A percentile compares a stretch with the other conserved stretches of the same genome.
Conservation (phyloP, 441 rosid genomes). For the Populus hybrid region DNA sequence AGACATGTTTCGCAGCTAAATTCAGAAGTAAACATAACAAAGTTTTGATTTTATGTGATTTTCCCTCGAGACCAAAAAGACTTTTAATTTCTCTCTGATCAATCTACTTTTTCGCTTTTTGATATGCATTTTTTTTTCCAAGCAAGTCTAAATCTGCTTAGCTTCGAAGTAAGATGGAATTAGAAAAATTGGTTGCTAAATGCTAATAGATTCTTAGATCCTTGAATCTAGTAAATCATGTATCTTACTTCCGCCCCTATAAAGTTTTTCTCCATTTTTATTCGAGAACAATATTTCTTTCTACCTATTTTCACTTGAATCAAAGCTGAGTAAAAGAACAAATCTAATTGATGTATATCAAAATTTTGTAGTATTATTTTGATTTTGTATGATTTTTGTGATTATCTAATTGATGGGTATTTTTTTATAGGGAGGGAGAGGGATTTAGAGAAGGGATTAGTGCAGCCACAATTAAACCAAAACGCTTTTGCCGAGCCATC, state of each 20-base stretch:
- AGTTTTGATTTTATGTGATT: constrained; percentile 1
- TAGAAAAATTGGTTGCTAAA: background rate
- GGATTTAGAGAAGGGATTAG: constrained; percentile 67
- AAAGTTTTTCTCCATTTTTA: background rate
- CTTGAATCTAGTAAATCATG: background rate
- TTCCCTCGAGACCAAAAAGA: background rate
- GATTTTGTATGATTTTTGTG: background rate
- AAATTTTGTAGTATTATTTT: background rate
- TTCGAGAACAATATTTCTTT: background rate
- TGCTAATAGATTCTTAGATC: background rate
- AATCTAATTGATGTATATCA: too few relatives aligned
- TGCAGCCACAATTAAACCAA: constrained; percentile 33
- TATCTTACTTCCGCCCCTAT: background rate
- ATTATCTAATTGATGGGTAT: constrained; percentile 8
- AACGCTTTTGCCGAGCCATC: constrained; percentile 46
- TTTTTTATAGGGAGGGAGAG: constrained; percentile 44
- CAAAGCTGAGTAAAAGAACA: background rate
- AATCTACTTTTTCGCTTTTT: background rate
- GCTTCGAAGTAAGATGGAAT: background rate
- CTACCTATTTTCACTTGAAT: background rate
- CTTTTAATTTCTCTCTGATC: background rate
- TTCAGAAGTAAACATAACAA: background rate
- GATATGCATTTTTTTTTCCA: background rate
- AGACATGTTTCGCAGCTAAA: background rate
- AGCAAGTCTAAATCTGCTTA: background rate